phyloP scores from a whole-genome alignment of 1,139 yeast species.

The Kodamaea anthophila region DNA sequence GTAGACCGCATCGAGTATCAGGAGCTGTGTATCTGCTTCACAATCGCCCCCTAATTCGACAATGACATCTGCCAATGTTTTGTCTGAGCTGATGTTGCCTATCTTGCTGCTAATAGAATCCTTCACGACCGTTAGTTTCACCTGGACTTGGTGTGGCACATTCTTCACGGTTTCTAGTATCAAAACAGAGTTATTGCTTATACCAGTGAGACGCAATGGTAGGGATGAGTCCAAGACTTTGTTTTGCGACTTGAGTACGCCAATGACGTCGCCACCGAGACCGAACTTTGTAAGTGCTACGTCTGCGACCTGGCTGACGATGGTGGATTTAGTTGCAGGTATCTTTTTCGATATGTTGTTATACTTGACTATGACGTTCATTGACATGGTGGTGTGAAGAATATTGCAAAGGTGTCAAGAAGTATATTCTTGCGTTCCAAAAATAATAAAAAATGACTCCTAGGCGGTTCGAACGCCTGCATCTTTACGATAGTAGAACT shows the following conservation, averaged over 20 bases:
- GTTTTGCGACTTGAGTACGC: constrained; percentile 21
- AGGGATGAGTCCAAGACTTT: constrained; percentile 28
- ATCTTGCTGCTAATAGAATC: constrained; percentile 9
- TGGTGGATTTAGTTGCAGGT: constrained; percentile 16
- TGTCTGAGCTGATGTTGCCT: constrained; percentile 6
- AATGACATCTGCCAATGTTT: constrained; percentile 8
- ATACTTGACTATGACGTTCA: constrained; percentile 18
- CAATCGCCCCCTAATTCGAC: constrained; percentile 7
- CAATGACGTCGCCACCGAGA: constrained; percentile 15
- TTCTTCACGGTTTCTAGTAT: constrained; percentile 14
- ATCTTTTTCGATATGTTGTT: constrained; percentile 21
- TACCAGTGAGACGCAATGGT: constrained; percentile 29
- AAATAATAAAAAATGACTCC: constrained; percentile 5
- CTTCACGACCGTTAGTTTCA: constrained; percentile 12
- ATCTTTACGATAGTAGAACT: constrained; percentile 10
- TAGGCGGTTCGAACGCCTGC: constrained; percentile 7
- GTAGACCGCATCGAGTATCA: constrained; percentile 10
- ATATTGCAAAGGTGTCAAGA: not conserved
- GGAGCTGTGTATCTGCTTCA: constrained; percentile 8
- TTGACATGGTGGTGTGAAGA: no score
- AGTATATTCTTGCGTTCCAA: not conserved
- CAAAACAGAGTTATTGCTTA: constrained; percentile 29
- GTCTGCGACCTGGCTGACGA: constrained; percentile 26
- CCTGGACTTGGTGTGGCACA: constrained; percentile 7
- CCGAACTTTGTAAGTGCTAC: constrained; percentile 23